Percentiles rank a stretch among this genome's conserved stretches.
phyloP scores from a whole-genome alignment of 2,329 filamentous ascomycete species.

The Aspergillus vadensis region DNA sequence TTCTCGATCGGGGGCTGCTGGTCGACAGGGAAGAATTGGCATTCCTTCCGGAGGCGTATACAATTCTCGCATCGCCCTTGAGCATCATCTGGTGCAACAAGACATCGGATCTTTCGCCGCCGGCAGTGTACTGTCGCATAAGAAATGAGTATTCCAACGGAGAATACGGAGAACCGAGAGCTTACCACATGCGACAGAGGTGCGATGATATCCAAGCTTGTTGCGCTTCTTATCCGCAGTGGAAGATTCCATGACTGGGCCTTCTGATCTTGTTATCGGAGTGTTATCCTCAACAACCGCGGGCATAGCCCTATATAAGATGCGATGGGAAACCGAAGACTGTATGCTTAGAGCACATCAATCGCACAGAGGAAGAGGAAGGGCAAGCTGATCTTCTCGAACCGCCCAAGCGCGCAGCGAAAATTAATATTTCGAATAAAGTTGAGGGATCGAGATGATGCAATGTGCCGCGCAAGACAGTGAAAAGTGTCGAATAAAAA shows the following conservation, averaged over 20 bases:
- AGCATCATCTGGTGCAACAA: conserved; percentile 70
- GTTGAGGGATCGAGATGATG: background rate
- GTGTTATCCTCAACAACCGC: conserved; percentile 37
- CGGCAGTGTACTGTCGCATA: conserved; percentile 75
- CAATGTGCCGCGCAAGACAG: background rate
- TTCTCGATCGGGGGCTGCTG: conserved; percentile 62
- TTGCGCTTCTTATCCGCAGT: conserved; percentile 72
- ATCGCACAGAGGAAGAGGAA: conserved; percentile 17
- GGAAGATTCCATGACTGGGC: conserved; percentile 40
- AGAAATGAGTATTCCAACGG: background rate
- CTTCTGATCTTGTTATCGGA: conserved; percentile 36
- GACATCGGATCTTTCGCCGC: conserved; percentile 88
- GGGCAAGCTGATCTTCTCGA: background rate
- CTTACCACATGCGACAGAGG: conserved; percentile 94
- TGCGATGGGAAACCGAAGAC: conserved; percentile 21
- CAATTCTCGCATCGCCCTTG: conserved; percentile 86
- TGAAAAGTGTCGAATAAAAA: background rate
- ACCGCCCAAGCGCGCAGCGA: background rate
- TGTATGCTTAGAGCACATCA: conserved; percentile 30
- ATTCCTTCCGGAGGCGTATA: conserved; percentile 91
- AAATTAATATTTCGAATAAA: background rate
- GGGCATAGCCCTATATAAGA: conserved; percentile 42
- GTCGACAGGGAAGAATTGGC: conserved; percentile 87
- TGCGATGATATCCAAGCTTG: conserved; percentile 93
- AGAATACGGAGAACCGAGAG: conserved; percentile 28